Base-by-base conservation (phyloP, 2,329 filamentous ascomycete genomes). In the Amauroascus niger region DNA sequence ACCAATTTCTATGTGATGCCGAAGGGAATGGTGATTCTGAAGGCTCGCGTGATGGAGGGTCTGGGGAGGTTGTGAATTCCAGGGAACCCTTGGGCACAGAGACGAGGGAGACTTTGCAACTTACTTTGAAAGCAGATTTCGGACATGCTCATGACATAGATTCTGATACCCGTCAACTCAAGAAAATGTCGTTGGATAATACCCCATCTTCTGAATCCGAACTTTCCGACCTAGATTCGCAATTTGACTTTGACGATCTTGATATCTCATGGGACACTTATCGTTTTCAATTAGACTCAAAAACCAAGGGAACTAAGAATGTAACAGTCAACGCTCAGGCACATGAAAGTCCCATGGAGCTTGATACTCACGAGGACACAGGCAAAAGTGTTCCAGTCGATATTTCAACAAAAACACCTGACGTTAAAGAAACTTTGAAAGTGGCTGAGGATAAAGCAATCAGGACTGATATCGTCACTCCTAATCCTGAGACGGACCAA, bases 151-250 rank as follows among this genome's bases (percentile, higher is more conserved):
- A 16, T 14, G 1, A 1, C 26, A 22, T 20, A 28, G 11, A 4
- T 2, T 4, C 22, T 28, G 14, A 14, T 16, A 32, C 20, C 3
- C 4, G 20, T 24, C 6, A 32, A 43, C 40, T 39, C 20, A 14
- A 18, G 6, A 16, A 28, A 40, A 18, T 18, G 3, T 20, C 26
- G 20, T 6, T n/a, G n/a, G n/a, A 28, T 20, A 50, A 56, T 43
- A 43, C 24, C 16, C 28, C 50, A n/a, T 24, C n/a, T 54, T 32
- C 24, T 16, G 49, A 54, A 2, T 41, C 44, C 41, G 52, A 54
- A 22, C 26, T 53, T 33, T 53, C 51, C 2, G 44, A 49, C 7
- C 13, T 41, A 13, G n/a, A 32, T 9, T 30, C 44, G 14, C n/a
- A 48, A 24, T 13, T 28, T 20, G 28, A 46, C 14, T 46, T 16